These are phyloP conservation scores for Microbotryum scabiosae DNA, from an alignment of 1,284 basidiomycete species.

Conservation along the genomic window DNA sequence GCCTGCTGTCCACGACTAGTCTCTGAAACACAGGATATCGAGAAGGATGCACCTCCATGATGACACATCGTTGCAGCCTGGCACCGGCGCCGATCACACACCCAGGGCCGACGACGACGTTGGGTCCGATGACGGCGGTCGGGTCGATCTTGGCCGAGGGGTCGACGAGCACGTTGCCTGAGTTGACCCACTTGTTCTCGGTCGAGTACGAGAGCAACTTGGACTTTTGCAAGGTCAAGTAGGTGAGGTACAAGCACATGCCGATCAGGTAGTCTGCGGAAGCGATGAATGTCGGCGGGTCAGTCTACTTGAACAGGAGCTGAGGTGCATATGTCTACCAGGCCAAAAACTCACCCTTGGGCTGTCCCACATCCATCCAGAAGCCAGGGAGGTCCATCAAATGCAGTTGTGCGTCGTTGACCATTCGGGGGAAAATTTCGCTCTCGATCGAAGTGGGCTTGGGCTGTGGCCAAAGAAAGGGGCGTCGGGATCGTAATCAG, in stretches of 20 bases:
- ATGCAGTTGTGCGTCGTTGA: conserved; percentile 46
- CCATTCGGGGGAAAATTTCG: conserved; percentile 49
- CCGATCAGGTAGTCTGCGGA: conserved; percentile 37
- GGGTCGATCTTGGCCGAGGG: conserved; percentile 46
- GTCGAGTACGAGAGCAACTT: conserved; percentile 43
- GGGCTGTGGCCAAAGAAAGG: background rate
- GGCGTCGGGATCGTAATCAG: background rate
- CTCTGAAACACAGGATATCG: too few relatives aligned
- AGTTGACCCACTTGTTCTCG: conserved; percentile 39
- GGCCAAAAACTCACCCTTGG: conserved; percentile 37
- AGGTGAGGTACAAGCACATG: conserved; percentile 48
- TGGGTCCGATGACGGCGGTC: conserved; percentile 45
- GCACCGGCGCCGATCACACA: conserved; percentile 47
- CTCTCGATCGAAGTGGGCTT: conserved; percentile 50
- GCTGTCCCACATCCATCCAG: conserved; percentile 52
- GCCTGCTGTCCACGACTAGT: background rate
- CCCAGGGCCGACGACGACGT: conserved; percentile 48
- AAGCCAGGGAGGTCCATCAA: conserved; percentile 48
- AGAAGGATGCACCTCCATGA: conserved; percentile 39
- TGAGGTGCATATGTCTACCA: background rate
- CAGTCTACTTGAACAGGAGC: background rate
- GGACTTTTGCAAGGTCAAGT: conserved; percentile 42
- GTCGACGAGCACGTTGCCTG: conserved; percentile 23
- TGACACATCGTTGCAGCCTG: conserved; percentile 48
- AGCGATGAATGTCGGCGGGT: background rate